Percentiles rank a stretch among this genome's conserved stretches.
Evolutionary conservation across 768 basidiomycete species (phyloP).

Genomic region (Obba rivulosa): DNA sequence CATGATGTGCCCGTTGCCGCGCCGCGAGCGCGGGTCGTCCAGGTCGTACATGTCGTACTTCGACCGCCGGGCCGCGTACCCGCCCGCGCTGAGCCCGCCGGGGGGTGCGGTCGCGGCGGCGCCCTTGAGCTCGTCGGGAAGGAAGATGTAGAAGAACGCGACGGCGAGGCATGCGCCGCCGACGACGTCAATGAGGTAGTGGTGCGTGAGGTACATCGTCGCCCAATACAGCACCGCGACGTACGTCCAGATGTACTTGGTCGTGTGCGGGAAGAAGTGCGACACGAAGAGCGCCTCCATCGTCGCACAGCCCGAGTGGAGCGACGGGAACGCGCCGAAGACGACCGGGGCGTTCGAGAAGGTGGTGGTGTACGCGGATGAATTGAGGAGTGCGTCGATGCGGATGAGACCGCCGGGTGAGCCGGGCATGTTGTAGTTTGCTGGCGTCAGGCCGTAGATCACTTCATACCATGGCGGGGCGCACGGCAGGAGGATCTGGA

Average conservation of each 20-base stretch:
- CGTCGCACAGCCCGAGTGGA: slow-evolving; percentile 88
- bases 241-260: slow-evolving; percentile 74
- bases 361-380: slow-evolving; percentile 65
- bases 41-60: slow-evolving; percentile 81
- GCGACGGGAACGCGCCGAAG: slow-evolving; percentile 94
- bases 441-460: slow-evolving; percentile 93
- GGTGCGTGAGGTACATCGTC: slow-evolving; percentile 98
- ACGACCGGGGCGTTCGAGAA: slow-evolving; percentile 90
- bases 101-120: slow-evolving; percentile 49
- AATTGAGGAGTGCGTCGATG: slow-evolving; percentile 84
- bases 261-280: slow-evolving; percentile 85
- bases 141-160: slow-evolving; percentile 80
- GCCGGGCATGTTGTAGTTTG: slow-evolving; percentile 87
- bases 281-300: slow-evolving; percentile 90
- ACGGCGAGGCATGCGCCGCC: slow-evolving; percentile 89
- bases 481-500: slow-evolving; percentile 87
- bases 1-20: slow-evolving; percentile 27
- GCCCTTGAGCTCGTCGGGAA: slow-evolving; percentile 75
- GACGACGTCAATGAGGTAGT: slow-evolving; percentile 98
- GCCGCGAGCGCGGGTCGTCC: slow-evolving; percentile 46
- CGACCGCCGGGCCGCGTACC: slow-evolving; percentile 29
- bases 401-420: slow-evolving; percentile 90
- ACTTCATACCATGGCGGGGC: slow-evolving; percentile 98
- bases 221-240: slow-evolving; percentile 90
- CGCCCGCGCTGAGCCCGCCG: slow-evolving; percentile 30